phyloP scores from a whole-genome alignment of 2,329 filamentous ascomycete species.

The Apiospora rasikravindrae region DNA sequence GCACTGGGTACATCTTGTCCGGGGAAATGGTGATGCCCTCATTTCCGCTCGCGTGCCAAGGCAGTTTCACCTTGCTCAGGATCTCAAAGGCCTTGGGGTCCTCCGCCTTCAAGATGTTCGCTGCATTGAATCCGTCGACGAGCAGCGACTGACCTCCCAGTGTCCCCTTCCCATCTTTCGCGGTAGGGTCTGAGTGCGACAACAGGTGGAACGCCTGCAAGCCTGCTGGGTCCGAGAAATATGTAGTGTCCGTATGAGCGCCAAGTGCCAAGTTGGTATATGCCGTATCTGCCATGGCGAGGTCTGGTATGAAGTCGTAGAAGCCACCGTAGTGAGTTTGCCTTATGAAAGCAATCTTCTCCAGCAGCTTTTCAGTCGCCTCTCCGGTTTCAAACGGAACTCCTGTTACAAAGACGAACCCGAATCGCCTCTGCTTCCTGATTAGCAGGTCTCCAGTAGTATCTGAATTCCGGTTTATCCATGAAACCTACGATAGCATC shows the following conservation, averaged over 20 bases:
- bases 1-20: constrained; percentile 70
- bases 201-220: constrained; percentile 93
- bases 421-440: constrained; percentile 61
- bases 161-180: constrained; percentile 24
- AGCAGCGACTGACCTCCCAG: constrained; percentile 79
- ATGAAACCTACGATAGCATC: constrained; percentile 57
- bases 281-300: constrained; percentile 86
- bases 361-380: constrained; percentile 75
- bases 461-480: neutral
- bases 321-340: constrained; percentile 86
- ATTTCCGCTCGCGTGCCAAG: constrained; percentile 90
- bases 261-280: constrained; percentile 86
- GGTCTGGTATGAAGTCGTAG: constrained; percentile 85
- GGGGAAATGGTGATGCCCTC: constrained; percentile 81
- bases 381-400: constrained; percentile 70
- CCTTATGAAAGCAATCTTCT: constrained; percentile 84
- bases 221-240: constrained; percentile 91
- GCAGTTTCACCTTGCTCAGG: constrained; percentile 63
- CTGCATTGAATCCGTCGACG: constrained; percentile 84
- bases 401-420: constrained; percentile 78
- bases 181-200: constrained; percentile 60
- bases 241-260: constrained; percentile 93
- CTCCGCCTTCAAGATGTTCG: constrained; percentile 60
- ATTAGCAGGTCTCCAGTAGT: constrained; percentile 23
- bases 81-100: constrained; percentile 61